phyloP scores from a whole-genome alignment of 2,329 filamentous ascomycete genomes.

The Penicillium sp. region DNA sequence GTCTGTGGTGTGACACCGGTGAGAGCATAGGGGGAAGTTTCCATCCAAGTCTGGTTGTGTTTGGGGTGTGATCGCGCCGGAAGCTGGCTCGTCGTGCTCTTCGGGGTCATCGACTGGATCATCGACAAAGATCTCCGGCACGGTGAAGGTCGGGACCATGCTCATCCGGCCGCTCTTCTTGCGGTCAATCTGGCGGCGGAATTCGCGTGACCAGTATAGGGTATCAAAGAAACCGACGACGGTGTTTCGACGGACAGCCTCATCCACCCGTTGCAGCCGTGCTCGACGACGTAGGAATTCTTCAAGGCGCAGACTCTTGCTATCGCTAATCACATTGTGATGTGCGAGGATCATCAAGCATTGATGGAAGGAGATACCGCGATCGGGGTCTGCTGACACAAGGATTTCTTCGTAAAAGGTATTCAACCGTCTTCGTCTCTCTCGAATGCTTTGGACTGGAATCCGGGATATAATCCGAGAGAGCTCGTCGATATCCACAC shows the following conservation, averaged over 20 bases:
- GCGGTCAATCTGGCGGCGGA: slow-evolving; percentile 70
- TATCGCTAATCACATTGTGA: slow-evolving; percentile 98
- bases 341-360: slow-evolving; percentile 95
- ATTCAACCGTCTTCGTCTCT: slow-evolving; percentile 76
- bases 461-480: slow-evolving; percentile 71
- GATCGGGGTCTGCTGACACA: slow-evolving; percentile 84
- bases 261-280: slow-evolving; percentile 87
- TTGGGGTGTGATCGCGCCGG: slow-evolving; percentile 24
- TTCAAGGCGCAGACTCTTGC: slow-evolving; percentile 89
- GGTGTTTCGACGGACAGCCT: slow-evolving; percentile 84
- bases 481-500: slow-evolving; percentile 71
- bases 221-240: slow-evolving; percentile 97
- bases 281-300: slow-evolving; percentile 90
- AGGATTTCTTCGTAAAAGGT: slow-evolving; percentile 97
- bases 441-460: slow-evolving; percentile 71
- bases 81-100: slow-evolving; percentile 13
- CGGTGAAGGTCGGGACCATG: slow-evolving; percentile 71
- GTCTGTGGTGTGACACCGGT: slow-evolving; percentile 25
- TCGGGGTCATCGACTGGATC: slow-evolving; percentile 58
- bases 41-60: slow-evolving; percentile 17
- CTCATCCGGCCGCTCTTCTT: slow-evolving; percentile 76
- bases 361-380: slow-evolving; percentile 85
- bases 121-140: slow-evolving; percentile 89
- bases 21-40: slow-evolving; percentile 33
- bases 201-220: slow-evolving; percentile 77